Conservation (phyloP, 306 rosid species). For the Quercus engelmannii region DNA sequence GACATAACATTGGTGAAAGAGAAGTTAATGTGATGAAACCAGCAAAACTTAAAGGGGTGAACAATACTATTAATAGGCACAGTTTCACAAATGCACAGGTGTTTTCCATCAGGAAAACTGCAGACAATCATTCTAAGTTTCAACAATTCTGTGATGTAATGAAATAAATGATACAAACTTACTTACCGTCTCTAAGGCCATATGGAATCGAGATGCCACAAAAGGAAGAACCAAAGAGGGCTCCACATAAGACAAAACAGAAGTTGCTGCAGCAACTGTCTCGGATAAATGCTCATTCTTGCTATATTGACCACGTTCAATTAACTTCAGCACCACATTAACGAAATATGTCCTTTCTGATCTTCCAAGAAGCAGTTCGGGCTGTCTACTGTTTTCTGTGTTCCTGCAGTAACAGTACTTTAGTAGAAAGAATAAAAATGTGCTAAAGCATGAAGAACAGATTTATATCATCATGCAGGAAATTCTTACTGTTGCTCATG, state of each 20-base stretch:
- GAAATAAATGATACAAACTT: slow-evolving; percentile 21
- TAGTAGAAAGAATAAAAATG: slow-evolving; percentile 36
- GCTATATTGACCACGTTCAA: slow-evolving; percentile 99
- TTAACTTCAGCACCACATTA: slow-evolving; percentile 70
- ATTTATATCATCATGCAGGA: slow-evolving; percentile 14
- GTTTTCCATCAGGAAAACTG: slow-evolving; percentile 3
- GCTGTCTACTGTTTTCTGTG: slow-evolving; percentile 30
- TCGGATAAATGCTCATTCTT: slow-evolving; percentile 94
- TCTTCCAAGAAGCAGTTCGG: slow-evolving; percentile 62
- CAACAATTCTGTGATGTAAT: slow-evolving; percentile 20
- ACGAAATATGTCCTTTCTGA: slow-evolving; percentile 84
- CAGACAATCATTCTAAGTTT: not conserved
- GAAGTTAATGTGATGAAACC: slow-evolving; percentile 33
- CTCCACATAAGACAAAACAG: slow-evolving; percentile 89
- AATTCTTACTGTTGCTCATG: slow-evolving; percentile 75
- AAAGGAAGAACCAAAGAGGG: slow-evolving; percentile 91
- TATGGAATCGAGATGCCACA: slow-evolving; percentile 94
- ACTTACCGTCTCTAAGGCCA: slow-evolving; percentile 99
- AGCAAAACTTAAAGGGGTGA: slow-evolving; percentile 8
- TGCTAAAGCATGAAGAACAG: slow-evolving; percentile 13
- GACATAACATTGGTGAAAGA: slow-evolving; percentile 42
- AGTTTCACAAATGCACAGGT: slow-evolving; percentile 17
- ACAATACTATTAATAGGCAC: slow-evolving; percentile 4
- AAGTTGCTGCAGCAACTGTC: slow-evolving; percentile 95
- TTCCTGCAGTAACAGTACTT: slow-evolving; percentile 51